Evolutionary conservation across 23 red algal genomes (phyloP).

Genomic region (Rhodosorus marinus): DNA sequence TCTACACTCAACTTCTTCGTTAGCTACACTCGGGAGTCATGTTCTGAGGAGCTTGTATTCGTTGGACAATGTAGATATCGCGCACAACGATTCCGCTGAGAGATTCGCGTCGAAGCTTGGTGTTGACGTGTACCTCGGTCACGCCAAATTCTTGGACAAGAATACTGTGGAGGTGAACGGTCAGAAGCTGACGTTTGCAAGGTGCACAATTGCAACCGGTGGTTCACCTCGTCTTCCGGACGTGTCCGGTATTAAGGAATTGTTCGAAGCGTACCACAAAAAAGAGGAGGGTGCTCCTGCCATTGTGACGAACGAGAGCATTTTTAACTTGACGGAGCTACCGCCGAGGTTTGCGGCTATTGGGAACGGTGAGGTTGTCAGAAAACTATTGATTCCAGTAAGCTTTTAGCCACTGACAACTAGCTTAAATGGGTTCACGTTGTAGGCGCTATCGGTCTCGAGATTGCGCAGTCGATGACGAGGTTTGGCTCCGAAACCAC

Average conservation of each 20-base stretch:
- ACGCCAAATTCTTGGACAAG: conserved; percentile 23
- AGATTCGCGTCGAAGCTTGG: conserved; percentile 39
- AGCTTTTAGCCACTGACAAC: no score
- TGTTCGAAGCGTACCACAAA: conserved; percentile 21
- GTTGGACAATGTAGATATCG: no score
- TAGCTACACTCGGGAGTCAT: no score
- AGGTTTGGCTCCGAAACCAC: conserved; percentile 23
- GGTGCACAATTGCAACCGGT: conserved; percentile 37
- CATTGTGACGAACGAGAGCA: conserved; percentile 40
- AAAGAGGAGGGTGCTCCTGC: conserved; percentile 6
- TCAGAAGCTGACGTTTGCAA: conserved; percentile 14
- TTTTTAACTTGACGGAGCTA: conserved; percentile 47
- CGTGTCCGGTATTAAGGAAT: conserved; percentile 19
- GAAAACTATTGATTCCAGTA: no score
- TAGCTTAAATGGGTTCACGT: no score
- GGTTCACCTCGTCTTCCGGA: conserved; percentile 26
- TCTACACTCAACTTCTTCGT: no score
- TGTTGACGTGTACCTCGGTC: conserved; percentile 49
- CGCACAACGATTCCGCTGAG: conserved; percentile 22
- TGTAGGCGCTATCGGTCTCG: no score
- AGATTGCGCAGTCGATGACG: conserved; percentile 40
- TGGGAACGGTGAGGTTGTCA: conserved; percentile 11
- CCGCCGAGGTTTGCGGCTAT: conserved; percentile 36
- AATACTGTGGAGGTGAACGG: conserved; percentile 29
- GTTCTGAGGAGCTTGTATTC: no score